Evolutionary conservation across 2,329 filamentous ascomycete genomes (phyloP), one percentile per base, ranked within the genome.

Genomic region (Amesomyces nigricolor): DNA sequence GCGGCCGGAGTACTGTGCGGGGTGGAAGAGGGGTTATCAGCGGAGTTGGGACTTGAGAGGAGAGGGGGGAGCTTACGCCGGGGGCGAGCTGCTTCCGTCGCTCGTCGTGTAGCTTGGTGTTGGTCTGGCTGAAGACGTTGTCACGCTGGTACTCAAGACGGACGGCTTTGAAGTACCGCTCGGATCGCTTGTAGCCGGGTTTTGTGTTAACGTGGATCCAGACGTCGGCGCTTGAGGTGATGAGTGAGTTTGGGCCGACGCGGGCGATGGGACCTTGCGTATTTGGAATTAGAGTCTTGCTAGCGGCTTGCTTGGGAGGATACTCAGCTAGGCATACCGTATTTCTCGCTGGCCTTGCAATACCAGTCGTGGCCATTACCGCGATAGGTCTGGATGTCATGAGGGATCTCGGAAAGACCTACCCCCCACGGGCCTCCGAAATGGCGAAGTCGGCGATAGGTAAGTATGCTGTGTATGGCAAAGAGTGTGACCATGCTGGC

Each of bases 81-180:
- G 75, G 70, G 3, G 75, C 71, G 71, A 82, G 75, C 58, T 79
- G 76, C 61, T 74, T 75, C 17, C 75, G 69, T 37, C 76, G 63
- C 16, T 61, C 58, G 2, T 72, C 67, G 58, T 83, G 80, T 42
- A 72, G 71, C 5, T 70, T 71, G 42, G 75, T 76, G 55, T 81
- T 70, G 4, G 73, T 73, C 60, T 78, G 71, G 2, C 72, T 76
- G 56, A 83, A 81, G 35, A 82, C 69, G 53, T 78, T 81, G 61
- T 82, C 76, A 4, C 71, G 68, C 5, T 48, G 39, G 26, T 59
- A 42, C 19, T 58, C 57, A 11, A 60, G 11, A 5, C 61, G 48
- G 16, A 32, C 44, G n/a, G 59, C 45, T 3, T 56, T 46, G 16
- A 58, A 61, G 46, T 58, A 62, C 57, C 59, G 61, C 2, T 57